Evolutionary conservation across 1,284 basidiomycete species (phyloP).

Genomic region (Phellinidium pouzarii): DNA sequence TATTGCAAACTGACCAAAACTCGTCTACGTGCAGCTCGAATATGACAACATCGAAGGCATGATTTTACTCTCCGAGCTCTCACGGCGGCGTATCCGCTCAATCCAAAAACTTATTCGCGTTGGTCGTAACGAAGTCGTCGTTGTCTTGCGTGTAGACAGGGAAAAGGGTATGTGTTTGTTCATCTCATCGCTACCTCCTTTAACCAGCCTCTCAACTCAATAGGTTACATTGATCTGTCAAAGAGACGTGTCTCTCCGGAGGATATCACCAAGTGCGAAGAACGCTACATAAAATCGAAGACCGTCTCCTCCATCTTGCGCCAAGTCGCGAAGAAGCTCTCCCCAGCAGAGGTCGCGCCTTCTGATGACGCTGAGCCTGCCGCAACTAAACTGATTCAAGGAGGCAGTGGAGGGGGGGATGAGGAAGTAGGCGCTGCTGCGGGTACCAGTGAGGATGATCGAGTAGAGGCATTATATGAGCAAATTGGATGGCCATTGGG

Average conservation of each 20-base stretch:
- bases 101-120: slow-evolving; percentile 99
- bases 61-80: slow-evolving; percentile 97
- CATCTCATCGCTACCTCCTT: background rate
- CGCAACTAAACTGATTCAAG: slow-evolving; percentile 31
- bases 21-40: slow-evolving; percentile 62
- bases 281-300: slow-evolving; percentile 97
- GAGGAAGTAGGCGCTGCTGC: slow-evolving; percentile 33
- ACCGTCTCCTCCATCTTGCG: slow-evolving; percentile 90
- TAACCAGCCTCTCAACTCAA: background rate
- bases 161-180: slow-evolving; percentile 75
- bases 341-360: slow-evolving; percentile 23
- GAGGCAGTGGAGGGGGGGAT: slow-evolving; percentile 33
- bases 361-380: slow-evolving; percentile 28
- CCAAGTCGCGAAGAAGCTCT: slow-evolving; percentile 85
- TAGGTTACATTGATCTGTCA: slow-evolving; percentile 97
- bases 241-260: slow-evolving; percentile 99
- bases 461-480: slow-evolving; percentile 83
- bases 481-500: slow-evolving; percentile 91
- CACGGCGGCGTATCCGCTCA: slow-evolving; percentile 91
- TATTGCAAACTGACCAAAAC: background rate
- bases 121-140: slow-evolving; percentile 97
- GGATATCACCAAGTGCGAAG: slow-evolving; percentile 98
- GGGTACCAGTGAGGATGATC: slow-evolving; percentile 61
- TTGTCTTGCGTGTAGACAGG: slow-evolving; percentile 97
- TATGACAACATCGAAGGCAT: slow-evolving; percentile 99